Evolutionary conservation across 2,329 filamentous ascomycete species (phyloP), one percentile per base, ranked within the genome.

Genomic region (Alternaria triticina): DNA sequence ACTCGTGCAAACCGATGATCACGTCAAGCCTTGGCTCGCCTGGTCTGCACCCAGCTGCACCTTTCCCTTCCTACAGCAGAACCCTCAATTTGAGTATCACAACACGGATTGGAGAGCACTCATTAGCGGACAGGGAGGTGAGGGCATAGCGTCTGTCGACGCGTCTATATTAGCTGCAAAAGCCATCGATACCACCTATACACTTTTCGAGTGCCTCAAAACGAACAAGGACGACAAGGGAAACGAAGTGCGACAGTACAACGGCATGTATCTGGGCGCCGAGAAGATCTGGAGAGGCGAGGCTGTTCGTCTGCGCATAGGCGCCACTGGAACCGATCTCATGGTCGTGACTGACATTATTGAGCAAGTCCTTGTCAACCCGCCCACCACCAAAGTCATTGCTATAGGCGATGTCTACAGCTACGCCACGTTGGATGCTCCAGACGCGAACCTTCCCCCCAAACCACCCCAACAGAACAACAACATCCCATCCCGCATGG

Each of bases 221-320:
- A 81, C 77, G 20, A 69, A 74, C 2, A 55, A 63, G 2, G 58
- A 61, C 40, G 70, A 81, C 50, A 70, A 81, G 2, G 75, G 77
- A 4, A 80, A 80, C 13, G 80, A 84, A 58, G 82, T 83, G 49
- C 73, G 79, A 4, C 79, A 83, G 57, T 88, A 84, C 74, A 84
- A 85, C 60, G 85, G 85, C 30, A 79, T 88, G 54, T 89, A 83
- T 71, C 74, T 88, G 0, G 87, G 87, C 6, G 86, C 84, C 2
- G 87, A 89, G 70, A 88, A 88, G 74, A 81, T 88, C 22, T 89
- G 86, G 85, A 76, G 83, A 20, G 86, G 86, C n/a, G 87, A 89
- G 50, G 82, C 86, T 1, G 80, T 88, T 13, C 84, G 87, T n/a
- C 75, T 88, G 6, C 78, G 80, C 7, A 75, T 80, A 13, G 80